Evolutionary conservation across 208 protist species (phyloP).

Genomic region (Angomonas ambiguus): DNA sequence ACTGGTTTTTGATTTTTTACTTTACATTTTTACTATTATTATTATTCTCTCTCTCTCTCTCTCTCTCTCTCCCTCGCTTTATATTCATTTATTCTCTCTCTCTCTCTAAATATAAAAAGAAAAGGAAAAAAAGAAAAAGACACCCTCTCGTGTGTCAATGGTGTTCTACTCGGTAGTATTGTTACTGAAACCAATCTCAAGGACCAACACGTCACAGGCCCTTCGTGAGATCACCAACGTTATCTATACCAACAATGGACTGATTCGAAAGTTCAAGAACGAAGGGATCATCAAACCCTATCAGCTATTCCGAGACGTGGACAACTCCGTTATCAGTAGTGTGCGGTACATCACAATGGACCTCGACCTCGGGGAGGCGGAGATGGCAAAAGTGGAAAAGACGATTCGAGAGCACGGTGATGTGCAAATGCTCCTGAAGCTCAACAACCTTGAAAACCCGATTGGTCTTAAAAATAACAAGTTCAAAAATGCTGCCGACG

Average conservation of each 20-base stretch:
- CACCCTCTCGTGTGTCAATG: conserved; percentile 28
- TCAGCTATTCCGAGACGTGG: conserved; percentile 71
- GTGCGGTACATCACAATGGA: conserved; percentile 83
- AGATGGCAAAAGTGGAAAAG: conserved; percentile 76
- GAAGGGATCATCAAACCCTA: conserved; percentile 89
- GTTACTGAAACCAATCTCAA: conserved; percentile 78
- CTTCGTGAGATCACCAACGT: conserved; percentile 70
- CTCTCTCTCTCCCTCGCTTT: not conserved
- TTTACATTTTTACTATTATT: conserved; percentile 6
- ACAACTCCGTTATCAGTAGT: conserved; percentile 74
- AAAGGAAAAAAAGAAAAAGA: conserved; percentile 9
- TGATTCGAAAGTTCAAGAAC: conserved; percentile 80
- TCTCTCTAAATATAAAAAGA: not conserved
- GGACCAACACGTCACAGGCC: conserved; percentile 65
- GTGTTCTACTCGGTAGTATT: conserved; percentile 86
- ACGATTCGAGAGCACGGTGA: conserved; percentile 78
- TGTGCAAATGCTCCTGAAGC: conserved; percentile 66
- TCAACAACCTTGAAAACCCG: conserved; percentile 73
- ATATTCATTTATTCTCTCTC: not conserved
- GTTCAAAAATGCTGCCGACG: not conserved
- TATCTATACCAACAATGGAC: conserved; percentile 73
- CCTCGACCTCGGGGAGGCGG: conserved; percentile 81
- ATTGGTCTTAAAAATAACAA: conserved; percentile 26
- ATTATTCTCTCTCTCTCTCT: conserved; percentile 10
- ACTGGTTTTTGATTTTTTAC: not conserved